Percentiles rank a stretch among this genome's conserved stretches.
phyloP scores from a whole-genome alignment of 495 filamentous ascomycete genomes.

The Tuber melanosporum region DNA sequence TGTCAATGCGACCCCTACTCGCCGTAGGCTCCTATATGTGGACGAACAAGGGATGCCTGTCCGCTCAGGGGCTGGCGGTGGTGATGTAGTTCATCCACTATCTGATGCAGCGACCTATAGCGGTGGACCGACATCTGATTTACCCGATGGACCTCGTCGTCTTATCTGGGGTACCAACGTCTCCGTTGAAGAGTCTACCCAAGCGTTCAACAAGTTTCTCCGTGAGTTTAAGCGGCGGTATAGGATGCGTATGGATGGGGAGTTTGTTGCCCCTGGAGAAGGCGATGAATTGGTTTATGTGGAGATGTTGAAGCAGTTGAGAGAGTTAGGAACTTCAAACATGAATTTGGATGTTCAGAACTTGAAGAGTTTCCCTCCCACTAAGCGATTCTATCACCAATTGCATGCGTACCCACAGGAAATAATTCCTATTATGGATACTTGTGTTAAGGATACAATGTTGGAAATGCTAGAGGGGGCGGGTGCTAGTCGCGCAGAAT shows the following conservation, averaged over 20 bases:
- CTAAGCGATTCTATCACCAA: slow-evolving; percentile 91
- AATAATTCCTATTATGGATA: slow-evolving; percentile 95
- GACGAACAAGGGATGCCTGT: slow-evolving; percentile 39
- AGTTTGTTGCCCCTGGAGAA: slow-evolving; percentile 51
- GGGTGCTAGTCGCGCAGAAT: slow-evolving; percentile 27
- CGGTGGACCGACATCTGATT: slow-evolving; percentile 62
- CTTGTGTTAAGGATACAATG: slow-evolving; percentile 85
- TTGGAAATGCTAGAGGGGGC: slow-evolving; percentile 77
- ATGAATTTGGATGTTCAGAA: slow-evolving; percentile 85
- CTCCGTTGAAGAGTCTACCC: slow-evolving; percentile 80
- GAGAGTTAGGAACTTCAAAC: slow-evolving; percentile 69
- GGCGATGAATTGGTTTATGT: slow-evolving; percentile 78
- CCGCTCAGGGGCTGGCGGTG: slow-evolving; percentile 12
- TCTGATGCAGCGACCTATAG: slow-evolving; percentile 41
- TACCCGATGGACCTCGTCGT: slow-evolving; percentile 69
- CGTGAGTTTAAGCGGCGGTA: slow-evolving; percentile 86
- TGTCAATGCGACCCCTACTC: slow-evolving; percentile 33
- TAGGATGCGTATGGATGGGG: slow-evolving; percentile 68
- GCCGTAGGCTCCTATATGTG: slow-evolving; percentile 40
- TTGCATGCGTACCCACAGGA: slow-evolving; percentile 86
- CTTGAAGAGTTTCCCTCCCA: slow-evolving; percentile 86
- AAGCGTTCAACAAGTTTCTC: slow-evolving; percentile 82
- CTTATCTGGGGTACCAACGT: slow-evolving; percentile 98
- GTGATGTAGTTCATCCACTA: slow-evolving; percentile 17
- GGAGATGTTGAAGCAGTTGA: slow-evolving; percentile 81